Evolutionary conservation across 352 stramenopile genomes (phyloP), one percentile per base, ranked within the genome.

Genomic region (Globisporangium ultimum): DNA sequence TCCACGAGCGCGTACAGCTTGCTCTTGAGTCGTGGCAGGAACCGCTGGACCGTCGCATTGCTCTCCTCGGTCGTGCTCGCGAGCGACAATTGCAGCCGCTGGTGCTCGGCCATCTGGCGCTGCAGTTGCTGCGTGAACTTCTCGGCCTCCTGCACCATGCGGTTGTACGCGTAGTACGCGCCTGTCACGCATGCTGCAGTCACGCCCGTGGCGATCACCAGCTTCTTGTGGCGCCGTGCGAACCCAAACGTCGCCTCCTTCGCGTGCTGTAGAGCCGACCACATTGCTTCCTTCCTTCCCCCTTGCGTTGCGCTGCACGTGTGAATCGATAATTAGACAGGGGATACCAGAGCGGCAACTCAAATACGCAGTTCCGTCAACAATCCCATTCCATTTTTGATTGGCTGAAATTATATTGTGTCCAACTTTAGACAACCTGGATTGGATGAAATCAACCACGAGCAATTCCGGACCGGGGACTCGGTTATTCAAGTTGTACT

Each of bases 51-150:
- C 53, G 81, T 87, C 14, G 81, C 79, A 51, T 72, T 79, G 61
- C 81, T 91, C 61, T 93, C 81, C 51, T 91, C 80, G 34, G 78
- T 83, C n/a, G 84, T 88, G 49, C 68, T 84, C 42, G 76, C 71
- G 56, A 93, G 64, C 53, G 82, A 77, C 21, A 89, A 58, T 56
- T 91, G 81, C 48, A 93, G 74, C 9, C 76, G 81, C 66, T 93
- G 80, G 59, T 91, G 84, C 65, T 90, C 72, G 3, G 69, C 74
- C 77, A 93, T 84, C 66, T 93, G 81, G 49, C 56, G 43, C 63
- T 91, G 84, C 17, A 91, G 64, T 66, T 89, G 76, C 66, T 76
- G 68, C 50, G 74, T 76, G 55, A 90, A 90, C 49, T 76, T 72
- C 71, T 93, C 78, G 11, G 81, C 75, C 66, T 89, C 82, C 60